These are phyloP conservation scores for Parachaetomium inaequale DNA, from an alignment of 495 filamentous ascomycete genomes.

Conservation along the genomic window DNA sequence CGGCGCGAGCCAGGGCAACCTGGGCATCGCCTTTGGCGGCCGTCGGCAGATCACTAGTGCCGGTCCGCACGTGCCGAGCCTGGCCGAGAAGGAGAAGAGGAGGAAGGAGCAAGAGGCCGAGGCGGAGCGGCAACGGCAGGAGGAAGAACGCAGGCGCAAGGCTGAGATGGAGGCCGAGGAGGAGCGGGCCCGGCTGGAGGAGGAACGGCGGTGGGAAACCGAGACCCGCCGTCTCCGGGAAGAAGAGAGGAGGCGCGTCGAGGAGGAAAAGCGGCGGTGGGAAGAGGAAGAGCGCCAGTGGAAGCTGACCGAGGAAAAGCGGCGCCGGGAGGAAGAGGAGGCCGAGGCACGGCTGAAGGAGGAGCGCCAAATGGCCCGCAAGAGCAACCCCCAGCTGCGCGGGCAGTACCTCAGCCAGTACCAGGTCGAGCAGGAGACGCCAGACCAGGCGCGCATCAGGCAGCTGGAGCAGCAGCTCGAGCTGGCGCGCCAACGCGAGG, in stretches of 20 bases:
- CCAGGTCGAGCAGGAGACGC: slow-evolving; percentile 56
- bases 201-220: slow-evolving; percentile 77
- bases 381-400: slow-evolving; percentile 63
- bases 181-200: slow-evolving; percentile 60
- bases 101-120: slow-evolving; percentile 52
- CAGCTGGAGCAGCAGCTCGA: slow-evolving; percentile 85
- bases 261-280: slow-evolving; percentile 78
- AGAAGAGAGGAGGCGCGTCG: slow-evolving; percentile 62
- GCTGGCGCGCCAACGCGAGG: slow-evolving; percentile 79
- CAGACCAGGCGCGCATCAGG: slow-evolving; percentile 55
- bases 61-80: slow-evolving; percentile 69
- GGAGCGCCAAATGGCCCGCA: slow-evolving; percentile 54
- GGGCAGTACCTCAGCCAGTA: slow-evolving; percentile 88
- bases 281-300: slow-evolving; percentile 79
- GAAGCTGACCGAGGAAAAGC: slow-evolving; percentile 74
- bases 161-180: slow-evolving; percentile 67
- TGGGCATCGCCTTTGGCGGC: slow-evolving; percentile 88
- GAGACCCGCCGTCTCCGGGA: slow-evolving; percentile 66
- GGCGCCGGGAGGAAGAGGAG: slow-evolving; percentile 70
- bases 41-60: slow-evolving; percentile 88
- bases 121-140: slow-evolving; percentile 61
- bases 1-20: slow-evolving; percentile 91
- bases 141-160: slow-evolving; percentile 59
- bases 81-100: slow-evolving; percentile 54
- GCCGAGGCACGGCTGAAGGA: slow-evolving; percentile 61